Percentiles rank a stretch among this genome's conserved stretches.
phyloP scores from a whole-genome alignment of 208 protist species.

The Naegleria lovaniensis region DNA sequence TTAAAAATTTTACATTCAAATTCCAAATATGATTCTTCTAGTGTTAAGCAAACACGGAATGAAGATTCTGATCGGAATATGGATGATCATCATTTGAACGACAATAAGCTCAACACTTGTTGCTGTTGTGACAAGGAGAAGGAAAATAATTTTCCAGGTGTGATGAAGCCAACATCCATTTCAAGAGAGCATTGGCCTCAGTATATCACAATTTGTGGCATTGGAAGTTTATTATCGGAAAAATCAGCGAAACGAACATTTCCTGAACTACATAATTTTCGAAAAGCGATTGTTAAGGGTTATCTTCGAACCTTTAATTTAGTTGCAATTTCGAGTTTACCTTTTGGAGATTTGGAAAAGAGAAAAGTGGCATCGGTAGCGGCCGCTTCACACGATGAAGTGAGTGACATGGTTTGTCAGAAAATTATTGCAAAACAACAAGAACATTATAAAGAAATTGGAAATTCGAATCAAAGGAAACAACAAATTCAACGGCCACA shows the following conservation, averaged over 20 bases:
- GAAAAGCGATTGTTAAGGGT: background rate
- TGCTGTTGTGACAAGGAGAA: no score
- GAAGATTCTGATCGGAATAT: no score
- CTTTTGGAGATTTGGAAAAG: background rate
- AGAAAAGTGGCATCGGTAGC: background rate
- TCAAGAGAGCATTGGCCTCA: background rate
- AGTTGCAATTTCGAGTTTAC: background rate
- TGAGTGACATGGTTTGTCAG: background rate
- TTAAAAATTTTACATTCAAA: no score
- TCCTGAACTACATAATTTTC: background rate
- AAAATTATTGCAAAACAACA: background rate
- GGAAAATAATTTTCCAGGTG: no score
- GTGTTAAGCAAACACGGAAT: no score
- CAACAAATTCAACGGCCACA: background rate
- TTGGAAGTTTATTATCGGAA: background rate
- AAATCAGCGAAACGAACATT: slow-evolving; percentile 1
- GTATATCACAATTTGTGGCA: background rate
- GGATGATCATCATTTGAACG: no score
- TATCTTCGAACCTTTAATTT: background rate
- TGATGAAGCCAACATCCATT: no score
- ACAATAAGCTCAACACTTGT: no score
- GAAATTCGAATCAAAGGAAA: no score
- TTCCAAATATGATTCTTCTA: no score
- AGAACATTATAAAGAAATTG: no score
- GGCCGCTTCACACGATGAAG: background rate